A percentile compares a stretch with the other conserved stretches of the same genome.
Evolutionary conservation across 1,284 basidiomycete species (phyloP).

Genomic region (Veloboletus limbatus): DNA sequence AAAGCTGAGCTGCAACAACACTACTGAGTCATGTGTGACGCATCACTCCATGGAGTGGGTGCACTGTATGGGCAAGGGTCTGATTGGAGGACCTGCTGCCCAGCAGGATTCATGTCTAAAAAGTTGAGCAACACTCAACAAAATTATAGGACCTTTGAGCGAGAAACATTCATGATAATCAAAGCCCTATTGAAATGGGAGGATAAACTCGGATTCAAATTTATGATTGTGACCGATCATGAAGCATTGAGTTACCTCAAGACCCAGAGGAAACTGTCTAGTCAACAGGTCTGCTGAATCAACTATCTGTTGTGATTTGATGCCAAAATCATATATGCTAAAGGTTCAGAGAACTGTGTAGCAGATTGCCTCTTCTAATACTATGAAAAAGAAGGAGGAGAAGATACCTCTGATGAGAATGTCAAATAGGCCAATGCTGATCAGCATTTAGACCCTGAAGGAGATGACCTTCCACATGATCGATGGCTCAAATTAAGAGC

Average conservation of each 20-base stretch:
- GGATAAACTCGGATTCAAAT: neutral
- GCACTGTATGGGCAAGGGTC: constrained; percentile 33
- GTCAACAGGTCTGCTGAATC: neutral
- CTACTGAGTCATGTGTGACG: constrained; percentile 46
- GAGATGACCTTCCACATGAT: too few relatives aligned
- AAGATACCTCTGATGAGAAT: too few relatives aligned
- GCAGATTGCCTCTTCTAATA: too few relatives aligned
- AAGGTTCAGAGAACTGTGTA: neutral
- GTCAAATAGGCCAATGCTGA: too few relatives aligned
- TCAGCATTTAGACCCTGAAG: too few relatives aligned
- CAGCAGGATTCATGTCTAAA: constrained; percentile 36
- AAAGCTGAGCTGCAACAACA: too few relatives aligned
- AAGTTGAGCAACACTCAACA: constrained; percentile 2
- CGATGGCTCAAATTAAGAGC: too few relatives aligned
- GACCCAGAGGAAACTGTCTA: neutral
- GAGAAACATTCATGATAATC: neutral
- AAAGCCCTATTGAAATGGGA: neutral
- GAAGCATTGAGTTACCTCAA: neutral
- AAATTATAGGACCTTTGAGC: constrained; percentile 33
- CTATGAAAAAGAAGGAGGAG: too few relatives aligned
- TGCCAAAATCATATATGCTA: neutral
- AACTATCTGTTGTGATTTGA: neutral
- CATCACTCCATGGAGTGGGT: constrained; percentile 37
- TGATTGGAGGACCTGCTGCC: constrained; percentile 35
- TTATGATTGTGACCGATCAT: neutral